A percentile compares a stretch with the other conserved stretches of the same genome.
phyloP scores from a whole-genome alignment of 1,284 basidiomycete species.

The Apiotrichum gamsii region DNA sequence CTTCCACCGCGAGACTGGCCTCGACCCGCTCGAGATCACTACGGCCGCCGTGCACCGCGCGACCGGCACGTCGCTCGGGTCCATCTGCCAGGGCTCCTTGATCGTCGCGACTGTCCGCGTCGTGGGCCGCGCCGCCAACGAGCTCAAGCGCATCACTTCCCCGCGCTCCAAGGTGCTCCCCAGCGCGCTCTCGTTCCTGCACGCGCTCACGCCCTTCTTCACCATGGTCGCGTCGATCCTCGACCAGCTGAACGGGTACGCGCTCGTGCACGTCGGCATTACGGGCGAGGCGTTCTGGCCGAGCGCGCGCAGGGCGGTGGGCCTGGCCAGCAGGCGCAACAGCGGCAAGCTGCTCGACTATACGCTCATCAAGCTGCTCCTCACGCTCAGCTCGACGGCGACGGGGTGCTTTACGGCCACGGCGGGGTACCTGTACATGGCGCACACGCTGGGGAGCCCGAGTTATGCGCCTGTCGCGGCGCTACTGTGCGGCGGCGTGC shows the following conservation, averaged over 20 bases:
- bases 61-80: slow-evolving; percentile 72
- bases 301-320: slow-evolving; percentile 62
- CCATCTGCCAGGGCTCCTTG: slow-evolving; percentile 66
- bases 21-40: slow-evolving; percentile 55
- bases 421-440: slow-evolving; percentile 77
- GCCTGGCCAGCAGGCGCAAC: slow-evolving; percentile 41
- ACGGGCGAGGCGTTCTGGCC: slow-evolving; percentile 78
- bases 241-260: slow-evolving; percentile 71
- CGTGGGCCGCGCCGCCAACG: slow-evolving; percentile 36
- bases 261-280: slow-evolving; percentile 75
- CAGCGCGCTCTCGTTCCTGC: slow-evolving; percentile 48
- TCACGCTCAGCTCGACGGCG: slow-evolving; percentile 64
- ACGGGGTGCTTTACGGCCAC: slow-evolving; percentile 71
- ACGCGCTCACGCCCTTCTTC: slow-evolving; percentile 45
- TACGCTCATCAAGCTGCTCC: slow-evolving; percentile 59
- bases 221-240: slow-evolving; percentile 56
- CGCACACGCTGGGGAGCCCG: slow-evolving; percentile 71
- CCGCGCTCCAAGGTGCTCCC: slow-evolving; percentile 35
- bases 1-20: slow-evolving; percentile 58
- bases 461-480: slow-evolving; percentile 69
- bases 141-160: slow-evolving; percentile 33
- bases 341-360: slow-evolving; percentile 45
- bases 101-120: slow-evolving; percentile 63
- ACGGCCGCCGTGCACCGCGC: slow-evolving; percentile 72
- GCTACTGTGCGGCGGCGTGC: slow-evolving; percentile 68